Evolutionary conservation across 2,329 filamentous ascomycete genomes (phyloP).

Genomic region (Amesomyces nigricolor): DNA sequence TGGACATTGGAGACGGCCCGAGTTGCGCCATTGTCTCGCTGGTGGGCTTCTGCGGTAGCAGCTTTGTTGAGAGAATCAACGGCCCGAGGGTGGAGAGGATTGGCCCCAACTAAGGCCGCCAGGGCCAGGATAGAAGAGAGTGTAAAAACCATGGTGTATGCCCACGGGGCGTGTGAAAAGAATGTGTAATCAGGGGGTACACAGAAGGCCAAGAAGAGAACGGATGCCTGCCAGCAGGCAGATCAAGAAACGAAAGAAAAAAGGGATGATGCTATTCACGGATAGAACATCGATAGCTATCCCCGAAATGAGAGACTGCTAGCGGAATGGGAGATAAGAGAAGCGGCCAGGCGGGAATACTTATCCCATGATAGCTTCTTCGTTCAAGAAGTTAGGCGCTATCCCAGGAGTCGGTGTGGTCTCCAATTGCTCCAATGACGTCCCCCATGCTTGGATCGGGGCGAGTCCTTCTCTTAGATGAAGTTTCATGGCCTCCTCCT

Average conservation of each 20-base stretch:
- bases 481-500: constrained; percentile 16
- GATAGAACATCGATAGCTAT: constrained; percentile 9
- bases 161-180: not conserved
- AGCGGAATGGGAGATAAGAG: not conserved
- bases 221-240: constrained; percentile 33
- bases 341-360: constrained; percentile 10
- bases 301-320: constrained; percentile 7
- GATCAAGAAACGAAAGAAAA: constrained; percentile 20
- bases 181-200: constrained; percentile 1
- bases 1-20: constrained; percentile 40
- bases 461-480: not conserved
- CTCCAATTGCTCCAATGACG: not conserved
- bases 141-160: constrained; percentile 23
- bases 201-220: constrained; percentile 21
- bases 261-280: constrained; percentile 26
- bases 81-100: constrained; percentile 30
- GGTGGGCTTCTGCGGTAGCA: constrained; percentile 41
- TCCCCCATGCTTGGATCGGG: not conserved
- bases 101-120: constrained; percentile 28
- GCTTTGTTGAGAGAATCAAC: constrained; percentile 39
- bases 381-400: constrained; percentile 8
- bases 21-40: constrained; percentile 39
- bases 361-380: constrained; percentile 18
- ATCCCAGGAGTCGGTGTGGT: not conserved
- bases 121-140: constrained; percentile 27